These are phyloP conservation scores for Penicillium manginii DNA, from an alignment of 495 filamentous ascomycete species.

Conservation along the genomic window DNA sequence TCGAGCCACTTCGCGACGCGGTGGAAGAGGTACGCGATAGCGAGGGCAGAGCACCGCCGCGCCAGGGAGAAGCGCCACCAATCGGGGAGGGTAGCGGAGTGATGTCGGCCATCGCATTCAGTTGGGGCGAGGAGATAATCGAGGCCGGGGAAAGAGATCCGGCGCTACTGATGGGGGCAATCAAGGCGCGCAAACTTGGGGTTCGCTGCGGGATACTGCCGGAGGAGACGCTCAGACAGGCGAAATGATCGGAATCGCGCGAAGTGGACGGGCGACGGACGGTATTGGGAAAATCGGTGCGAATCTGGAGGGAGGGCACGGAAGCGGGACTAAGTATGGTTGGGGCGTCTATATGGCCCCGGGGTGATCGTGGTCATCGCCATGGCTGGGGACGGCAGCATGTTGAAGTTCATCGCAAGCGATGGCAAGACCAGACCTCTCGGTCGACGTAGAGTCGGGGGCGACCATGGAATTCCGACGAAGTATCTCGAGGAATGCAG, in stretches of 20 bases:
- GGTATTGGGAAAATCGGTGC: constrained; percentile 41
- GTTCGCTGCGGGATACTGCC: constrained; percentile 51
- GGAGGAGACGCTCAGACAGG: constrained; percentile 47
- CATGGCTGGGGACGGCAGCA: constrained; percentile 19
- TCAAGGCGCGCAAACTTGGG: constrained; percentile 53
- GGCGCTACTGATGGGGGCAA: constrained; percentile 46
- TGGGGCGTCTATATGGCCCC: constrained; percentile 1
- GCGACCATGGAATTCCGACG: constrained; percentile 21
- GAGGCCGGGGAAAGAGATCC: constrained; percentile 65
- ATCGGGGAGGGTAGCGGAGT: constrained; percentile 93
- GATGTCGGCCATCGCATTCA: constrained; percentile 84
- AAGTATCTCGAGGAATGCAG: background rate
- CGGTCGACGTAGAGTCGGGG: constrained; percentile 32
- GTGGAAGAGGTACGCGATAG: constrained; percentile 46
- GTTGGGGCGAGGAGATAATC: constrained; percentile 66
- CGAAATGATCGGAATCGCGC: constrained; percentile 35
- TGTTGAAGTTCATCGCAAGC: constrained; percentile 6
- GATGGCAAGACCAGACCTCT: constrained; percentile 27
- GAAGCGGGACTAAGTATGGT: constrained; percentile 24
- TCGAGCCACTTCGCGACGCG: constrained; percentile 42
- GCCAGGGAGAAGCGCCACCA: constrained; percentile 71
- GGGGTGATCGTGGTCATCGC: constrained; percentile 9
- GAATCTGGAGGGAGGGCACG: constrained; percentile 46
- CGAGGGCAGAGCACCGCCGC: constrained; percentile 54
- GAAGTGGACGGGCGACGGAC: constrained; percentile 30